Conservation (phyloP, 805 yeast species). For the Wickerhamomyces chambardii region DNA sequence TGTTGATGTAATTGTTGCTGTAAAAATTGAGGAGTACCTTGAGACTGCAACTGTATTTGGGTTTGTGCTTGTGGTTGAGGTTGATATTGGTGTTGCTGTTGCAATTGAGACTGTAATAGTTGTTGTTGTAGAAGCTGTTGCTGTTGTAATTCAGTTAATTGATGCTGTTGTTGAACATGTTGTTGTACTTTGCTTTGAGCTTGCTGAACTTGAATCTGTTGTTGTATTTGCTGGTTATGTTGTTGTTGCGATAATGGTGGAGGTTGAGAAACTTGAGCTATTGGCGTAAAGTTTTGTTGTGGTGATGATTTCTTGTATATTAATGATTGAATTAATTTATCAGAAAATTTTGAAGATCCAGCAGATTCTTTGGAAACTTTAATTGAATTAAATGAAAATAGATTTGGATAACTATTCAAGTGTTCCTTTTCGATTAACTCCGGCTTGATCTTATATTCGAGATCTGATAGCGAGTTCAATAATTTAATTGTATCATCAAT, state of each 20-base stretch:
- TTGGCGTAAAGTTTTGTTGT: constrained; percentile 4
- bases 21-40: constrained; percentile 16
- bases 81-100: constrained; percentile 16
- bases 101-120: constrained; percentile 16
- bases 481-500: constrained; percentile 37
- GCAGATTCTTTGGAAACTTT: constrained; percentile 22
- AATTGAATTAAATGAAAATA: constrained; percentile 37
- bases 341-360: constrained; percentile 21
- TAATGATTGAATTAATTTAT: constrained; percentile 25
- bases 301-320: constrained; percentile 22
- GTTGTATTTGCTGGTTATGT: constrained; percentile 10
- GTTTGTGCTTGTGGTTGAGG: constrained; percentile 21
- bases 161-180: constrained; percentile 19
- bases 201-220: constrained; percentile 16
- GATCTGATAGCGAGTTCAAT: constrained; percentile 27
- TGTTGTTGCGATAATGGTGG: constrained; percentile 11
- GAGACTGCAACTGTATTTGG: constrained; percentile 24
- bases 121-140: constrained; percentile 20
- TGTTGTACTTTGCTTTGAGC: constrained; percentile 21
- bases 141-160: constrained; percentile 22
- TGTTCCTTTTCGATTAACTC: constrained; percentile 18
- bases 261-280: neutral
- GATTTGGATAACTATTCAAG: constrained; percentile 27
- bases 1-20: constrained; percentile 23
- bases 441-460: constrained; percentile 29